A percentile compares a stretch with the other conserved stretches of the same genome.
Conservation (phyloP, 345 rosid species). For the Heritiera littoralis region DNA sequence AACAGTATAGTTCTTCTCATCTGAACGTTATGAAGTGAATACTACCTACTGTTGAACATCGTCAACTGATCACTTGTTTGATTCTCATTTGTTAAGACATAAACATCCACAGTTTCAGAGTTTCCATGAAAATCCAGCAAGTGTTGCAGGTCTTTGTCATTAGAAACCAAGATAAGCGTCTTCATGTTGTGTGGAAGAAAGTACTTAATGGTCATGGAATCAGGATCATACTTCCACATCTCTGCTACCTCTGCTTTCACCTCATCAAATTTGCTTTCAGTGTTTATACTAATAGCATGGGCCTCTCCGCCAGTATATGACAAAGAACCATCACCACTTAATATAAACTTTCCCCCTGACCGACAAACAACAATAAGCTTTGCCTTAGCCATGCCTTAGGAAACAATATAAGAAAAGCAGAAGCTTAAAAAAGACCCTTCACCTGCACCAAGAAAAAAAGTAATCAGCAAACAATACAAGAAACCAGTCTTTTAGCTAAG, state of each 20-base stretch:
- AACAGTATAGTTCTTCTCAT: slow-evolving; percentile 1
- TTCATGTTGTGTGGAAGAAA: slow-evolving; percentile 81
- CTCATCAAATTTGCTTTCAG: slow-evolving; percentile 45
- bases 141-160: slow-evolving; percentile 61
- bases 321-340: slow-evolving; percentile 49
- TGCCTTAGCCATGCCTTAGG: slow-evolving; percentile 16
- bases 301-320: slow-evolving; percentile 63
- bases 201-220: slow-evolving; percentile 60
- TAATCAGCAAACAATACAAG: background rate
- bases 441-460: background rate
- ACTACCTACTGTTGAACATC: slow-evolving; percentile 12
- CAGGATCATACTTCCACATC: slow-evolving; percentile 50
- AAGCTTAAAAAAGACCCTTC: background rate
- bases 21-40: background rate
- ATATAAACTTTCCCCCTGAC: slow-evolving; percentile 58
- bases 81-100: slow-evolving; percentile 8
- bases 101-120: slow-evolving; percentile 14
- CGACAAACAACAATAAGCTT: slow-evolving; percentile 69
- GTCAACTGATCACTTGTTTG: slow-evolving; percentile 3
- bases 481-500: background rate
- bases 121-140: slow-evolving; percentile 49
- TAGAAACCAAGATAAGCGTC: slow-evolving; percentile 71
- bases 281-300: slow-evolving; percentile 62
- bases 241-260: slow-evolving; percentile 64
- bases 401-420: background rate